Evolutionary conservation across 306 rosid species (phyloP).

Genomic region (Betula pendula): DNA sequence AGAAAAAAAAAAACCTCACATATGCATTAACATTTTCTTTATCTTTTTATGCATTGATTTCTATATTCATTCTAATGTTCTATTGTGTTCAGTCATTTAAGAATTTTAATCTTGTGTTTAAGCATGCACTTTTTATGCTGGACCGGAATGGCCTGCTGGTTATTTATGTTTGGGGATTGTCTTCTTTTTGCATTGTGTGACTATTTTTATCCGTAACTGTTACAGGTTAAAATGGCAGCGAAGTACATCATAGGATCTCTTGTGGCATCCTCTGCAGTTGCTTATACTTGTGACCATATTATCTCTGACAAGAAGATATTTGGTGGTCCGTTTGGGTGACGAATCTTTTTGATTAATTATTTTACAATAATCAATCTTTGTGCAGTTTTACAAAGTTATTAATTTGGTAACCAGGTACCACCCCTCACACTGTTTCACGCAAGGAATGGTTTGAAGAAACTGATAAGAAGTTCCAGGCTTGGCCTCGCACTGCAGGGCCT

Average conservation of each 20-base stretch:
- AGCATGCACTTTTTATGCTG: not conserved
- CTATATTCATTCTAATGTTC: not conserved
- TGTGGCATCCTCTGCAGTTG: constrained; percentile 36
- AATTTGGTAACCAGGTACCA: constrained; percentile 35
- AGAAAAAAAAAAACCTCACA: not conserved
- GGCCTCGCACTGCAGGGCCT: constrained; percentile 57
- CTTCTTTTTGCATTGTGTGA: not conserved
- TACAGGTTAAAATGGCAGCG: constrained; percentile 29
- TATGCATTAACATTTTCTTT: not conserved
- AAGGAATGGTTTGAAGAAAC: constrained; percentile 55
- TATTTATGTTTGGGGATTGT: not conserved
- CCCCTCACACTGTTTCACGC: constrained; percentile 45
- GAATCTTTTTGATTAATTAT: not conserved
- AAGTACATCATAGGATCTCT: constrained; percentile 29
- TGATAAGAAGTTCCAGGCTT: constrained; percentile 62
- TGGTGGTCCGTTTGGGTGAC: constrained; percentile 33
- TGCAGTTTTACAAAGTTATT: not conserved
- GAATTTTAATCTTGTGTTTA: not conserved
- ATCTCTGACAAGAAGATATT: constrained; percentile 49
- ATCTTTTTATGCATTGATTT: not conserved
- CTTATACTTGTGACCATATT: constrained; percentile 26
- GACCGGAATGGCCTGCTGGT: not conserved
- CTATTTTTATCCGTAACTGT: not conserved
- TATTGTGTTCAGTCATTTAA: not conserved
- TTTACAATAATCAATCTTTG: not conserved